Percentiles rank a stretch among this genome's conserved stretches.
Evolutionary conservation across 176 grass and related monocot genomes (phyloP).

Genomic region (Oryza nivara): DNA sequence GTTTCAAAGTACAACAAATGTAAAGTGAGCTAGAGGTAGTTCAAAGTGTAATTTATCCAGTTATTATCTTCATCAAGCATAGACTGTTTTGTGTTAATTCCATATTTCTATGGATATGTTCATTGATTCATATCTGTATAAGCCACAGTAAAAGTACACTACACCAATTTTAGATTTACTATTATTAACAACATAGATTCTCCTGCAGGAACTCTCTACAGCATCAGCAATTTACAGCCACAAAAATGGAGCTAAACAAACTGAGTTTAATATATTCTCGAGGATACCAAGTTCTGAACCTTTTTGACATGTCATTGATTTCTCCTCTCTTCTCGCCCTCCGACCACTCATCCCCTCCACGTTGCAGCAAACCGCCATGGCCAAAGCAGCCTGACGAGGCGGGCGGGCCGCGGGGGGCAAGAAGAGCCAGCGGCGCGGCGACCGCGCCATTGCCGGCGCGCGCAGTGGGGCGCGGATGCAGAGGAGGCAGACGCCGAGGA

Average conservation of each 20-base stretch:
- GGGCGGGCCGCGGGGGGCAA: not conserved
- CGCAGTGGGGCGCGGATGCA: not conserved
- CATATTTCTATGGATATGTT: not conserved
- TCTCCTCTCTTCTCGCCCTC: not conserved
- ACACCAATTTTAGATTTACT: slow-evolving; percentile 28
- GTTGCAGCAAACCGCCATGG: slow-evolving; percentile 25
- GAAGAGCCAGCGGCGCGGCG: not conserved
- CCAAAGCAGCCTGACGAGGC: slow-evolving; percentile 15
- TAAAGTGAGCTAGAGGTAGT: too few relatives aligned
- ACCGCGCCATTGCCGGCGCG: not conserved
- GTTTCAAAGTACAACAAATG: too few relatives aligned
- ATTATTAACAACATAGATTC: slow-evolving; percentile 31
- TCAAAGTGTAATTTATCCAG: too few relatives aligned
- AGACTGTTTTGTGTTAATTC: not conserved
- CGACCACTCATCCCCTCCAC: not conserved
- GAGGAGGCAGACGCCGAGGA: slow-evolving; percentile 10
- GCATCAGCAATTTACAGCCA: slow-evolving; percentile 33
- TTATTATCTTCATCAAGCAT: not conserved
- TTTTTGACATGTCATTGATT: slow-evolving; percentile 49
- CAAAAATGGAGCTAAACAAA: slow-evolving; percentile 39
- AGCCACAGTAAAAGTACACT: not conserved
- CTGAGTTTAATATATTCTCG: slow-evolving; percentile 37
- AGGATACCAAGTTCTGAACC: slow-evolving; percentile 17
- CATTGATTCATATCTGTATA: not conserved
- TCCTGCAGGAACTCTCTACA: not conserved